These are phyloP conservation scores for Kazachstania taianensis DNA, from an alignment of 805 yeast species.

Conservation along the genomic window DNA sequence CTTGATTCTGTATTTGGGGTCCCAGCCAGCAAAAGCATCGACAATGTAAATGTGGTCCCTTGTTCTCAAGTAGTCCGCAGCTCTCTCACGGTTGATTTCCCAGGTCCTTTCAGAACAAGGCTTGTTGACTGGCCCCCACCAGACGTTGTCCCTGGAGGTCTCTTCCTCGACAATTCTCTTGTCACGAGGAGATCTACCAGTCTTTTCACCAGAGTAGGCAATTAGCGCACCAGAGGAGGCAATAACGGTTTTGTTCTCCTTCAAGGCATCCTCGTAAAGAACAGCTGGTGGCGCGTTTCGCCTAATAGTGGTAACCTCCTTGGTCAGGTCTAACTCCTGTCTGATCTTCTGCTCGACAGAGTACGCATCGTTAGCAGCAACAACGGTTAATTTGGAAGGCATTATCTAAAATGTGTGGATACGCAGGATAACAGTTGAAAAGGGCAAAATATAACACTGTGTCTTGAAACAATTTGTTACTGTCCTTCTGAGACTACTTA, in stretches of 20 bases:
- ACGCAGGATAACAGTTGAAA: too few species aligned
- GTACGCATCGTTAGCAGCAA: conserved; percentile 6
- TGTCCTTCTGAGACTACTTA: too few species aligned
- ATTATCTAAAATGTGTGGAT: too few species aligned
- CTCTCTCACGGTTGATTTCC: conserved; percentile 92
- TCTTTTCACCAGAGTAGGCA: conserved; percentile 91
- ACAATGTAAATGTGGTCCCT: conserved; percentile 88
- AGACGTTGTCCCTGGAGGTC: conserved; percentile 69
- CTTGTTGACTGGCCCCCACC: conserved; percentile 99
- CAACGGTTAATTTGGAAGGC: conserved; percentile 8
- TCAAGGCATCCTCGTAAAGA: conserved; percentile 86
- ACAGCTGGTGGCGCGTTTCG: conserved; percentile 92
- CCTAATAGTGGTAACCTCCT: conserved; percentile 53
- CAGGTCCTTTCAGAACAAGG: conserved; percentile 90
- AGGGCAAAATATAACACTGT: too few species aligned
- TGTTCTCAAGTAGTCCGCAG: conserved; percentile 91
- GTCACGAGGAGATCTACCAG: conserved; percentile 98
- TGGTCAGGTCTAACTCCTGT: conserved; percentile 38
- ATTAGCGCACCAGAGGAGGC: conserved; percentile 89
- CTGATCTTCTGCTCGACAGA: conserved; percentile 26
- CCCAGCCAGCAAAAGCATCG: conserved; percentile 99
- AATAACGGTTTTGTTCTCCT: conserved; percentile 84
- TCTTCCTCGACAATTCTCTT: conserved; percentile 95
- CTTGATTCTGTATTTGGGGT: conserved; percentile 92
- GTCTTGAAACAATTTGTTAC: too few species aligned